Conservation (phyloP, 2,329 filamentous ascomycete genomes). For the Graphilbum sp. region DNA sequence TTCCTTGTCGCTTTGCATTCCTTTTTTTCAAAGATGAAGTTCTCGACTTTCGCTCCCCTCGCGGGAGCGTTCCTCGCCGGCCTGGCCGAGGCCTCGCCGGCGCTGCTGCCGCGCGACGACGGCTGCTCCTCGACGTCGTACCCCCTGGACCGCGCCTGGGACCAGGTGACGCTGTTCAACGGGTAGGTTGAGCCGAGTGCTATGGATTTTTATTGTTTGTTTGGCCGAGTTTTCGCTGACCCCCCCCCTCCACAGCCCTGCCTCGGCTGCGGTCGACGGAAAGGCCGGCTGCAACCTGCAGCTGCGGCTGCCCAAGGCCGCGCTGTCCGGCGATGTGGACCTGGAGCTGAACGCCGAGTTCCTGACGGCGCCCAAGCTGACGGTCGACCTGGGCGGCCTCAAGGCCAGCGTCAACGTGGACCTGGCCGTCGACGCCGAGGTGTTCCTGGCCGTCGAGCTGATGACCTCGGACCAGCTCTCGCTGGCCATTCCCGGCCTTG, state of each 20-base stretch:
- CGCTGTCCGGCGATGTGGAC: constrained; percentile 8
- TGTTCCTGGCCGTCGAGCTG: constrained; percentile 12
- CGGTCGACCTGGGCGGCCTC: constrained; percentile 13
- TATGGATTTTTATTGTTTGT: too few species aligned
- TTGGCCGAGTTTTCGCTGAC: too few species aligned
- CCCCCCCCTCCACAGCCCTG: constrained; percentile 4
- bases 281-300: constrained; percentile 7
- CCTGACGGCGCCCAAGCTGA: constrained; percentile 8
- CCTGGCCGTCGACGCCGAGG: constrained; percentile 11
- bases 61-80: constrained; percentile 7
- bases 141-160: constrained; percentile 7
- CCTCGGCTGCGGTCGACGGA: constrained; percentile 3
- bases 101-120: not conserved
- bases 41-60: constrained; percentile 4
- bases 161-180: constrained; percentile 10
- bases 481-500: constrained; percentile 11
- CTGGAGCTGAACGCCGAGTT: constrained; percentile 9
- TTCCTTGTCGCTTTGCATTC: not conserved
- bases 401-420: constrained; percentile 14
- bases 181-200: constrained; percentile 4
- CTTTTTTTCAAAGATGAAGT: constrained; percentile 4
- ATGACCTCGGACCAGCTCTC: constrained; percentile 8
- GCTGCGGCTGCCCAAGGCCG: constrained; percentile 10
- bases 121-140: constrained; percentile 2
- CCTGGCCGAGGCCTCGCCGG: constrained; percentile 8